Percentiles rank a stretch among this genome's conserved stretches.
These are phyloP conservation scores for Kentomonas sorsogonicus DNA, from an alignment of 208 protist genomes.

Conservation along the genomic window DNA sequence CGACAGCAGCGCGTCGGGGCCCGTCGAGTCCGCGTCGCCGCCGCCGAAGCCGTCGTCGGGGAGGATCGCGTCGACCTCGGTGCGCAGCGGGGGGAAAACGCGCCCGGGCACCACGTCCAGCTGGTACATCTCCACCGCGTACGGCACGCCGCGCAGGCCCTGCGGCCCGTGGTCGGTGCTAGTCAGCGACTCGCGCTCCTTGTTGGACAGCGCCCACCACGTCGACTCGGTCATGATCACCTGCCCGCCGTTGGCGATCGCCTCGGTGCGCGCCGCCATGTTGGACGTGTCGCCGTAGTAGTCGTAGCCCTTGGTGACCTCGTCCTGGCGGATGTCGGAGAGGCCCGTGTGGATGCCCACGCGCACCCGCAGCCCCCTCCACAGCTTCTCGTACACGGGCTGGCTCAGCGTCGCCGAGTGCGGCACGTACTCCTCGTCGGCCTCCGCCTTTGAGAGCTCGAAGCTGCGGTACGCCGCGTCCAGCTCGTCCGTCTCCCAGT, in stretches of 20 bases:
- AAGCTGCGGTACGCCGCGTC: constrained; percentile 47
- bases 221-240: constrained; percentile 40
- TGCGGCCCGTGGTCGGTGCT: constrained; percentile 23
- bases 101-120: constrained; percentile 43
- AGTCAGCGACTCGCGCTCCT: constrained; percentile 18
- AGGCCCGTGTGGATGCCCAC: constrained; percentile 63
- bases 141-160: constrained; percentile 49
- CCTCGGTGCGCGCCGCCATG: constrained; percentile 73
- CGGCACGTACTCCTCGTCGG: constrained; percentile 14
- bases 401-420: constrained; percentile 25
- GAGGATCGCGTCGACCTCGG: constrained; percentile 35
- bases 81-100: constrained; percentile 32
- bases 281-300: constrained; percentile 80
- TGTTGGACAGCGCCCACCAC: constrained; percentile 32
- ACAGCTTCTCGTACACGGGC: constrained; percentile 43
- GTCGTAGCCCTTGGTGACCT: constrained; percentile 71
- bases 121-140: constrained; percentile 55
- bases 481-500: constrained; percentile 45
- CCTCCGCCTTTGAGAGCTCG: constrained; percentile 22
- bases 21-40: constrained; percentile 11
- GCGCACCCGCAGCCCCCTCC: constrained; percentile 45
- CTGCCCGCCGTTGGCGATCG: constrained; percentile 70
- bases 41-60: constrained; percentile 15
- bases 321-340: constrained; percentile 47
- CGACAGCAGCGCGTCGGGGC: constrained; percentile 24